Base-by-base conservation (phyloP, 1,284 basidiomycete genomes). In the Caloboletus firmus region DNA sequence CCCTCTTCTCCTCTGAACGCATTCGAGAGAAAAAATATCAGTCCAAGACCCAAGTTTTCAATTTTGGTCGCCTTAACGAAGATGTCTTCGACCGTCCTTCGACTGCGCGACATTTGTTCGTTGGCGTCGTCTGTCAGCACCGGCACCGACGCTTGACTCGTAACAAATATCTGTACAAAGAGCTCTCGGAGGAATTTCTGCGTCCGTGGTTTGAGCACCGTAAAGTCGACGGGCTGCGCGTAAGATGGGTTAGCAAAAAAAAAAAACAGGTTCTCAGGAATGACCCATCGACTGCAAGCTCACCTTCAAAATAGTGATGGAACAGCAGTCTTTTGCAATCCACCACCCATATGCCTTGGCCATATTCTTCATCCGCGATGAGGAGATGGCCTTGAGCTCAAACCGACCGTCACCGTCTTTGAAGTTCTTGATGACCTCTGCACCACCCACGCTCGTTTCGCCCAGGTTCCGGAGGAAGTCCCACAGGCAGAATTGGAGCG, bases 401-500 rank as follows among this genome's bases (percentile, higher is more conserved):
- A 81, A 79, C 8, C 70, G 76, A 17, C 72, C 69, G n/a, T 62
- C 71, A 28, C 77, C 77, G 22, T 81, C 81, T 57, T 77, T 76
- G 34, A 82, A 67, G 55, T 76, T 82, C 66, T 89, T 90, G 61
- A 93, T 77, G 45, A 92, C 77, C 62, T 89, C 90, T 0, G 81
- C 80, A 3, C 94, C 94, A 2, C 93, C 93, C 31, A 95, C 91
- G 37, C 76, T 80, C 17, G 77, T 82, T 72, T 98, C 93, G 17
- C 94, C 95, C 30, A 99, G 76, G 58, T 93, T 92, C 11, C 96
- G 88, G 34, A 99, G 74, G 67, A 98, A 95, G 70, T 99, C 97
- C 97, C 97, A 99, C 8, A 99, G 75, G 62, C 88, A 93, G 72
- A 94, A 99, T 68, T 98, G 97, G 39, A 99, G 76, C 0, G 97